Base-by-base conservation (phyloP, 352 stramenopile species). In the Phytophthora sp. region DNA sequence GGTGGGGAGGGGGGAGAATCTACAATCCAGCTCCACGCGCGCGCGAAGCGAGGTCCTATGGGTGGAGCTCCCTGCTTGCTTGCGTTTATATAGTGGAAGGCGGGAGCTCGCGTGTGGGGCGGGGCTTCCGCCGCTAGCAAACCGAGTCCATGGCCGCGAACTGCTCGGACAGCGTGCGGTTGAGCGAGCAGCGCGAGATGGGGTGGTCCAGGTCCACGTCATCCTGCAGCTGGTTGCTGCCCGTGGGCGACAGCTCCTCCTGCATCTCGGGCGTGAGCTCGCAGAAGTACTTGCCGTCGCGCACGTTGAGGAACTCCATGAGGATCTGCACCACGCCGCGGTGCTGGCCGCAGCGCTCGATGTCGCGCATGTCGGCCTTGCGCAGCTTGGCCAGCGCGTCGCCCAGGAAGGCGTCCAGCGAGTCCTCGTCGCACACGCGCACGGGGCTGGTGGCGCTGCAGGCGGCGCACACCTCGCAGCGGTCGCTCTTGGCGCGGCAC, bases 301-400 rank as follows among this genome's bases (percentile, higher is more conserved):
- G 82, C 62, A 94, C 76, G 42, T 84, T 83, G n/a, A 94, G 63
- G 35, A 94, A 94, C 28, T 92, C 81, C 74, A 89, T 94, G 50
- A 94, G 74, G 54, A 94, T 91, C 57, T 88, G 80, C 58, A 94
- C 84, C 30, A 91, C 74, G 51, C 85, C 85, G 62, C 84, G 77
- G 73, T 92, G 85, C 30, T 39, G 61, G 50, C 76, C 79, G 72
- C 85, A 94, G 31, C 76, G 57, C 27, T 79, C 69, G 46, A 92
- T 83, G 15, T 69, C 54, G 4, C 68, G 67, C 21, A n/a, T n/a
- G n/a, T 72, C 46, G 11, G 61, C 56, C 62, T 74, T 77, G 55
- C 84, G 83, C 48, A 94, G 64, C 46, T 87, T 85, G 41, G 74
- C 63, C 4, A 94, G 72, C 57, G 89, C 72, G 11, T 48, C 32